A percentile compares a stretch with the other conserved stretches of the same genome.
phyloP scores from a whole-genome alignment of 2,329 filamentous ascomycete genomes.

The Lachnum nothofagi region DNA sequence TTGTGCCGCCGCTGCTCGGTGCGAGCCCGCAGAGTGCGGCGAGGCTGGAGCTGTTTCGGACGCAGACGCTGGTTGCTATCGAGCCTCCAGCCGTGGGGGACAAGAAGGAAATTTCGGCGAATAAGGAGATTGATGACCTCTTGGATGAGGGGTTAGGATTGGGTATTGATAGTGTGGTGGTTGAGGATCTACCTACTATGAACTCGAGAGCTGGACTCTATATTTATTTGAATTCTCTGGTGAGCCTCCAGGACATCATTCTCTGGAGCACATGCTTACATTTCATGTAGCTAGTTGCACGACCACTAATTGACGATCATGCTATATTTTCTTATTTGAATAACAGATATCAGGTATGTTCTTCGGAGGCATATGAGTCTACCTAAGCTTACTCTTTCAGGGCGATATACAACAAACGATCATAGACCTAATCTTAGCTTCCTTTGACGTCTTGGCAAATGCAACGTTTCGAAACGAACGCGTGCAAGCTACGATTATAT shows the following conservation, averaged over 20 bases:
- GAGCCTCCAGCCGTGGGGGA: constrained; percentile 44
- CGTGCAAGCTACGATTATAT: constrained; percentile 57
- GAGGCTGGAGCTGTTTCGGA: constrained; percentile 53
- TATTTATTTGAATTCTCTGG: constrained; percentile 75
- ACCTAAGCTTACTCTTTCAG: constrained; percentile 41
- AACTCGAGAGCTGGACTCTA: constrained; percentile 80
- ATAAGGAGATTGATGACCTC: constrained; percentile 52
- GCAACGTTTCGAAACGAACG: constrained; percentile 68
- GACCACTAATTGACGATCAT: constrained; percentile 77
- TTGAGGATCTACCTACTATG: constrained; percentile 63
- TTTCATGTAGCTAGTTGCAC: constrained; percentile 63
- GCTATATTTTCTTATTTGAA: constrained; percentile 74
- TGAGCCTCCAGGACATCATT: constrained; percentile 41
- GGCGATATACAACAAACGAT: constrained; percentile 72
- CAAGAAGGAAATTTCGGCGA: constrained; percentile 46
- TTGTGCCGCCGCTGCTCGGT: constrained; percentile 54
- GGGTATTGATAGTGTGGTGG: constrained; percentile 35
- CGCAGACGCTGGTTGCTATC: constrained; percentile 50
- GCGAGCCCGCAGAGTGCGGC: constrained; percentile 46
- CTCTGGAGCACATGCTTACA: constrained; percentile 25
- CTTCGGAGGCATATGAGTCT: too few species aligned
- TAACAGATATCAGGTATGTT: constrained; percentile 79
- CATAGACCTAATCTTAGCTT: constrained; percentile 77
- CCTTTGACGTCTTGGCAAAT: constrained; percentile 86
- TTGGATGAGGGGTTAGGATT: constrained; percentile 53